These are phyloP conservation scores for Penicillium sp. DNA, from an alignment of 2,329 filamentous ascomycete genomes.

Conservation along the genomic window DNA sequence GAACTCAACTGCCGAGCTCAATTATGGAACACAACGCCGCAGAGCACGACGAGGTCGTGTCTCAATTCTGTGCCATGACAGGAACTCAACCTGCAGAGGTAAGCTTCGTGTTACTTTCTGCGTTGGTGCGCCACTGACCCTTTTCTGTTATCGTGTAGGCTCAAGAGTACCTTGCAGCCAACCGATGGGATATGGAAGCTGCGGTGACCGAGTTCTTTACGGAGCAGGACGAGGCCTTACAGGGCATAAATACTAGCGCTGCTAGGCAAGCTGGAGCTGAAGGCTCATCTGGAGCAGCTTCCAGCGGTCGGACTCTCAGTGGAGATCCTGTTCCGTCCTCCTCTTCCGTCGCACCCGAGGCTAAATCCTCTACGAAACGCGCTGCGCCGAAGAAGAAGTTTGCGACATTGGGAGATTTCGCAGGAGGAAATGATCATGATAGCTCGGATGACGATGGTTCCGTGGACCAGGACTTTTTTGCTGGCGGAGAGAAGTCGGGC, in stretches of 20 bases:
- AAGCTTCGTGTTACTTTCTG: conserved; percentile 14
- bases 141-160: conserved; percentile 48
- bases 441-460: conserved; percentile 51
- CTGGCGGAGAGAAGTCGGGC: conserved; percentile 65
- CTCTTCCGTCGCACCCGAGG: conserved; percentile 29
- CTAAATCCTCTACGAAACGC: conserved; percentile 26
- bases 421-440: conserved; percentile 35
- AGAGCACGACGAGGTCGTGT: conserved; percentile 43
- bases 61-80: conserved; percentile 56
- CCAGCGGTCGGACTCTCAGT: conserved; percentile 33
- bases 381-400: conserved; percentile 43
- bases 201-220: conserved; percentile 61
- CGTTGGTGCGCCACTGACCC: not conserved
- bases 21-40: conserved; percentile 35
- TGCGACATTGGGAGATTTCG: conserved; percentile 46
- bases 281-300: conserved; percentile 17
- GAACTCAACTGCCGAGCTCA: conserved; percentile 3
- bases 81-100: conserved; percentile 49
- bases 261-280: conserved; percentile 24
- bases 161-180: conserved; percentile 60
- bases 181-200: conserved; percentile 61
- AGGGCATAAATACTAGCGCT: conserved; percentile 30
- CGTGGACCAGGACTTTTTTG: conserved; percentile 56
- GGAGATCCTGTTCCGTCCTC: conserved; percentile 29
- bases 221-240: conserved; percentile 40